Evolutionary conservation across 805 yeast species (phyloP), one percentile per base, ranked within the genome.

Genomic region (Starmerella scarabaei): DNA sequence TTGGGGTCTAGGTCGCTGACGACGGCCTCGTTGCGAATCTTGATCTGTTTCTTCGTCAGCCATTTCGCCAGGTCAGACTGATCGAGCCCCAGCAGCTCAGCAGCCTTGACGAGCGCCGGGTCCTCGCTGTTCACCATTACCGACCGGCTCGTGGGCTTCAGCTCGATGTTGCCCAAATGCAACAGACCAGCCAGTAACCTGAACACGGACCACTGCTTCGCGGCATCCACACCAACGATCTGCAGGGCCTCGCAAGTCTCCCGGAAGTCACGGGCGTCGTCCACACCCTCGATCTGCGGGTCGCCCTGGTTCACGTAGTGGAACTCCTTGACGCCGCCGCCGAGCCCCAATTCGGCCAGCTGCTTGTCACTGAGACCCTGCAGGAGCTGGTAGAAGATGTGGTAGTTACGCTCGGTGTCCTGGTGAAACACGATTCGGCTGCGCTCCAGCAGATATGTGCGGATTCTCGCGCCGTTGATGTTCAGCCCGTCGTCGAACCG

Each of bases 371-470:
- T 34, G 3, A 68, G 66, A 42, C 97, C 98, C 17, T 75, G 73
- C 52, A 86, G 63, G 49, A 88, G 58, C 63, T 88, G 98, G 61
- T 88, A 88, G 57, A 88, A 88, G 34, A 88, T 84, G 58, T 88
- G 97, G 61, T 88, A 88, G 60, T 88, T 88, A 59, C 98, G 75
- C 63, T 88, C 98, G n/a, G 70, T 64, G 5, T 67, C 57, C 2
- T 95, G 96, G 63, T 88, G 98, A 61, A 83, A 86, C 3, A 88
- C 97, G 51, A 88, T 69, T 59, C 98, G 74, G 28, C 95, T 84
- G 51, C 98, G 76, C 62, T 88, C 98, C 53, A 88, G 71, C 51
- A 88, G 65, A 59, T 86, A 88, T 0, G 97, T 88, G 63, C 96
- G 73, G 47, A 91, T 81, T 55, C 88, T 71, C 6, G 98, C 98